phyloP scores from a whole-genome alignment of 2,329 filamentous ascomycete species.

The Dendryphion nanum region DNA sequence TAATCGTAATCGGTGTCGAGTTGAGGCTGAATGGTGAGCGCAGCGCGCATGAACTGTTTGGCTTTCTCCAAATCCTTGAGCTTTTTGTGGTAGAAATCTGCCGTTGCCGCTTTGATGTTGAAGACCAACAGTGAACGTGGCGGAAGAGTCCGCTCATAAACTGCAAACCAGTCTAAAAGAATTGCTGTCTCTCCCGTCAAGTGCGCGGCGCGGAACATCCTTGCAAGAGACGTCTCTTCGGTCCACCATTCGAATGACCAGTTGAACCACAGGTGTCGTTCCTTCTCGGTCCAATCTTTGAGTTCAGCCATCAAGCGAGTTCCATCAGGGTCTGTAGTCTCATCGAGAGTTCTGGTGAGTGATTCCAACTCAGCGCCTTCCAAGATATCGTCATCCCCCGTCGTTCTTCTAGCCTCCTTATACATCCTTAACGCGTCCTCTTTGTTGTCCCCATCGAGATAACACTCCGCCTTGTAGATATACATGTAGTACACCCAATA shows the following conservation, averaged over 20 bases:
- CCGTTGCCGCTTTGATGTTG: constrained; percentile 3
- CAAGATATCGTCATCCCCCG: background rate
- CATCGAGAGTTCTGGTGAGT: constrained; percentile 3
- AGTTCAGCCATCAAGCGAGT: constrained; percentile 3
- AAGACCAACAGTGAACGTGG: constrained; percentile 1
- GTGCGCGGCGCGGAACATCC: constrained; percentile 6
- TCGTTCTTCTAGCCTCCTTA: background rate
- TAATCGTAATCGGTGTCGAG: constrained; percentile 4
- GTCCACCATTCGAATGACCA: background rate
- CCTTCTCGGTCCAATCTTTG: constrained; percentile 8
- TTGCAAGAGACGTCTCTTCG: background rate
- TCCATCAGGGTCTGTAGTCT: constrained; percentile 6
- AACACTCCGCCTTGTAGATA: background rate
- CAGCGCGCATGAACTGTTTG: constrained; percentile 3
- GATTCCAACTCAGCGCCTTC: background rate
- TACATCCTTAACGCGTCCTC: constrained; percentile 1
- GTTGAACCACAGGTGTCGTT: constrained; percentile 5
- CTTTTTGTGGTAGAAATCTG: constrained; percentile 5
- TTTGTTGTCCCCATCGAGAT: background rate
- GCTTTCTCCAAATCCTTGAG: constrained; percentile 7
- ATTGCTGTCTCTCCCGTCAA: constrained; percentile 3
- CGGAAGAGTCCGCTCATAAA: constrained; percentile 2
- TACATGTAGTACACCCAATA: no score
- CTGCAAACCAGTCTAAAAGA: constrained; percentile 5
- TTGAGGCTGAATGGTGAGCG: constrained; percentile 2